Evolutionary conservation across 768 basidiomycete genomes (phyloP).

Genomic region (Leucosporidium scottii): DNA sequence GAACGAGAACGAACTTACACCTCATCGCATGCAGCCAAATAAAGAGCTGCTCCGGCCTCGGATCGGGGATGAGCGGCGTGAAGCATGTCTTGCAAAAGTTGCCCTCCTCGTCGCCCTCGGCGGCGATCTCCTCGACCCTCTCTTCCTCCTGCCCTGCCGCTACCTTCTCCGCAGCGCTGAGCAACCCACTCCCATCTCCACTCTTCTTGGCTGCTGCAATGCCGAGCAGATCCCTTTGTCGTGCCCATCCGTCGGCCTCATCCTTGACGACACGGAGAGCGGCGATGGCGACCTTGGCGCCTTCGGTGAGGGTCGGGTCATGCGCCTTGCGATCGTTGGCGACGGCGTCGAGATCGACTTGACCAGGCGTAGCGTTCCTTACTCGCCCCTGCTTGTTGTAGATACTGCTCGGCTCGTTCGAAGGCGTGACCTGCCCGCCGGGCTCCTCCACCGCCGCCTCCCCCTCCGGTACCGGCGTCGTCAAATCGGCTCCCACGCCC

Average conservation of each 20-base stretch:
- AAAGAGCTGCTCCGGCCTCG: constrained; percentile 80
- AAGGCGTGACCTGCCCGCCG: neutral
- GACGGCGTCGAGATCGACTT: constrained; percentile 16
- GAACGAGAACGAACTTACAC: constrained; percentile 41
- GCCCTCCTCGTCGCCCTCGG: constrained; percentile 1
- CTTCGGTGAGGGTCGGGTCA: constrained; percentile 66
- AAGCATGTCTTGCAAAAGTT: constrained; percentile 83
- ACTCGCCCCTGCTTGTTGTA: constrained; percentile 13
- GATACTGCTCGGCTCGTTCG: constrained; percentile 4
- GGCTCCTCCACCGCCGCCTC: constrained; percentile 8
- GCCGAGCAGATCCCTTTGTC: constrained; percentile 79
- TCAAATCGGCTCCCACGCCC: constrained; percentile 9
- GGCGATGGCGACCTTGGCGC: constrained; percentile 72
- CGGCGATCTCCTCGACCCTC: neutral
- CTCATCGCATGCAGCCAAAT: constrained; percentile 89
- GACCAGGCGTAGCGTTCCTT: neutral
- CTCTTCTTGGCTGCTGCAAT: constrained; percentile 9
- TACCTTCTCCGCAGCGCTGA: neutral
- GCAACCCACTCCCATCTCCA: neutral
- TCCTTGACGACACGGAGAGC: constrained; percentile 80
- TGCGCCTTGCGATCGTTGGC: constrained; percentile 39
- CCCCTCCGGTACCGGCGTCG: neutral
- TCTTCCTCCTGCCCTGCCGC: neutral
- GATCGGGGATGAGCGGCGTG: constrained; percentile 86
- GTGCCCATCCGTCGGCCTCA: constrained; percentile 78